phyloP scores from a whole-genome alignment of 176 grass and related monocot species.

The Eragrostis curvula region DNA sequence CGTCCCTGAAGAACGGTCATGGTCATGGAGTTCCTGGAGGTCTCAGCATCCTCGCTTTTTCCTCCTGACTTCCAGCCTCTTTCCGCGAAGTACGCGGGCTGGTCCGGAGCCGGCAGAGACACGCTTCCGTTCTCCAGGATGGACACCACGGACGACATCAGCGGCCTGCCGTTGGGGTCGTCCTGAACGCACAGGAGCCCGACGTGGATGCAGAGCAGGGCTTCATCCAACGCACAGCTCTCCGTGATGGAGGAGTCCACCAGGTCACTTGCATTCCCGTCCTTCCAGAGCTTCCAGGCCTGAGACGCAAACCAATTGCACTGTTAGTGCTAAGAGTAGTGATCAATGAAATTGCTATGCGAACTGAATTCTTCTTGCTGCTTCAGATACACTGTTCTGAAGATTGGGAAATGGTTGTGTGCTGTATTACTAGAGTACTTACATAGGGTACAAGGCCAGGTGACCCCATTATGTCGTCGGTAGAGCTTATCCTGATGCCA shows the following conservation, averaged over 20 bases:
- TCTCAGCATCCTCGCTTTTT: not conserved
- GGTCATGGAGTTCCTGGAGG: constrained; percentile 43
- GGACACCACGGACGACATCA: constrained; percentile 57
- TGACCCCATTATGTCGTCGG: constrained; percentile 44
- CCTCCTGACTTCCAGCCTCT: not conserved
- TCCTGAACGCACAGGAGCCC: constrained; percentile 74
- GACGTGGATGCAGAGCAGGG: constrained; percentile 59
- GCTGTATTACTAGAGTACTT: constrained; percentile 7
- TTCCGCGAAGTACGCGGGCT: constrained; percentile 34
- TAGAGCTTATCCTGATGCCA: constrained; percentile 55
- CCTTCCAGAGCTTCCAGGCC: constrained; percentile 70
- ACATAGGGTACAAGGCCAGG: constrained; percentile 64
- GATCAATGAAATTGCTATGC: no score
- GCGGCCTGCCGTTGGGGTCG: constrained; percentile 47
- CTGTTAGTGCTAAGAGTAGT: no score
- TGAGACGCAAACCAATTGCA: not conserved
- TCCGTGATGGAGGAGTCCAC: constrained; percentile 47
- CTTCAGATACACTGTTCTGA: not conserved
- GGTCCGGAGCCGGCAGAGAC: constrained; percentile 38
- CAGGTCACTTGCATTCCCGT: constrained; percentile 43
- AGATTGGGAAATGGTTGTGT: constrained; percentile 12
- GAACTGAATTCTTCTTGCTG: no score
- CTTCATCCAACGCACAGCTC: constrained; percentile 37
- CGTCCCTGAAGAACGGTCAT: constrained; percentile 45
- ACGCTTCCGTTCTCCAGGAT: constrained; percentile 55